Evolutionary conservation across 2,329 filamentous ascomycete genomes (phyloP), one percentile per base, ranked within the genome.

Genomic region (Aspergillus amoenus): DNA sequence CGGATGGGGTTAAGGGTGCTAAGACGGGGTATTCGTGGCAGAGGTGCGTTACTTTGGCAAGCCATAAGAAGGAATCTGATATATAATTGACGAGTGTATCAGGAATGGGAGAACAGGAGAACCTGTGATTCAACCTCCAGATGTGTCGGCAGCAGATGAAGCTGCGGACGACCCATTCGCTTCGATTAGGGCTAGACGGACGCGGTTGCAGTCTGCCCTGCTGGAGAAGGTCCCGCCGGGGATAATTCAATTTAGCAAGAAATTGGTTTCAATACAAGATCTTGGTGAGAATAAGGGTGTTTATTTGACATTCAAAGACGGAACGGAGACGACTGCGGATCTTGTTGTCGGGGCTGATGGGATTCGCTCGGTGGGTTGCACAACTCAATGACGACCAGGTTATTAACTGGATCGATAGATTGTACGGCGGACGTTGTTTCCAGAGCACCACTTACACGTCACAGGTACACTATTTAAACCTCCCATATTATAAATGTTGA

Each of bases 271-370:
- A 3, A 12, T 54, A 17, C 9, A 30, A 12, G 43, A 48, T 34
- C 42, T 53, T 2, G 40, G 41, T 5, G 18, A 30, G 12, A 30
- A 18, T 9, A 11, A 21, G 1, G 52, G 52, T 0, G 52, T 47
- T 2, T 9, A 7, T 1, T 3, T 54, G 22, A 7, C 5, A 6
- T 54, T 54, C 13, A 21, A 32, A n/a, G 52, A 54, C 12, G 43
- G 44, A 11, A 41, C 52, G 0, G 32, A 54, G 8, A 18, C 43
- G 2, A 21, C 9, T 1, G 52, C 43, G 3, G 52, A 54, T 42
- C 22, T 54, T 4, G 52, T 54, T 24, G 17, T 54, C 11, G 52
- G 52, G n/a, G 52, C 52, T 4, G 52, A 54, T 47, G 52, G 52
- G 12, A 54, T 54, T 47, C 43, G 37, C 2, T 54, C 52, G 9